Evolutionary conservation across 768 basidiomycete genomes (phyloP).

Genomic region (Botryobasidium botryosum): DNA sequence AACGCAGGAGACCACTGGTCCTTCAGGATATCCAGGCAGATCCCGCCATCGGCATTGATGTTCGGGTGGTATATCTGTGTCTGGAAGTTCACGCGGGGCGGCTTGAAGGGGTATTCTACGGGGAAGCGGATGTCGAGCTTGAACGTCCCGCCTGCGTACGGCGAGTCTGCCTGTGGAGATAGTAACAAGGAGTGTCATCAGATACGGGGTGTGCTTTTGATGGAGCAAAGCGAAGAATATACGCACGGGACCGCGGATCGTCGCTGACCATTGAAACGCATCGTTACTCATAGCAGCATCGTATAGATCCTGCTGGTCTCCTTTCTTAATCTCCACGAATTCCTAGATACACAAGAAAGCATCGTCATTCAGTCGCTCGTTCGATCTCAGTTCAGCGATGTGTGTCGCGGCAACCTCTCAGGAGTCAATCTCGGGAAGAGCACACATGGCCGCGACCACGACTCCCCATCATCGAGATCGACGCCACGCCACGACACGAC

Average conservation of each 20-base stretch:
- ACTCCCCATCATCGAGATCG: no score
- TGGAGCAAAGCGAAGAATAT: no score
- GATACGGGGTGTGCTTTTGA: no score
- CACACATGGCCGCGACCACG: no score
- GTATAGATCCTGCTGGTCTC: no score
- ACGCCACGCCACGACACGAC: no score
- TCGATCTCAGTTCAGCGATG: no score
- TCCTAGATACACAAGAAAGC: no score
- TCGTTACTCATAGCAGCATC: constrained; percentile 96
- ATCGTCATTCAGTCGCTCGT: no score
- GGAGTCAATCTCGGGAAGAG: no score
- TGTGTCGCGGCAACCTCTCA: no score
- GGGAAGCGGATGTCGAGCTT: constrained; percentile 91
- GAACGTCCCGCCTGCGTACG: constrained; percentile 97
- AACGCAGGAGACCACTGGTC: constrained; percentile 99
- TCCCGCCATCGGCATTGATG: constrained; percentile 99
- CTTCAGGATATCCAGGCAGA: constrained; percentile 94
- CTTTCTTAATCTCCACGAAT: no score
- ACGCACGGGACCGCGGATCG: constrained; percentile 97
- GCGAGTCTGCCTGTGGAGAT: constrained; percentile 67
- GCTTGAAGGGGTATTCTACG: constrained; percentile 99
- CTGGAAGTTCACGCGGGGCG: constrained; percentile 98
- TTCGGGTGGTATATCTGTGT: constrained; percentile 99
- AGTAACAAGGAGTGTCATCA: constrained; percentile 6
- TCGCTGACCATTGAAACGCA: constrained; percentile 99